phyloP scores from a whole-genome alignment of 345 rosid genomes.

The Acer yangbiense region DNA sequence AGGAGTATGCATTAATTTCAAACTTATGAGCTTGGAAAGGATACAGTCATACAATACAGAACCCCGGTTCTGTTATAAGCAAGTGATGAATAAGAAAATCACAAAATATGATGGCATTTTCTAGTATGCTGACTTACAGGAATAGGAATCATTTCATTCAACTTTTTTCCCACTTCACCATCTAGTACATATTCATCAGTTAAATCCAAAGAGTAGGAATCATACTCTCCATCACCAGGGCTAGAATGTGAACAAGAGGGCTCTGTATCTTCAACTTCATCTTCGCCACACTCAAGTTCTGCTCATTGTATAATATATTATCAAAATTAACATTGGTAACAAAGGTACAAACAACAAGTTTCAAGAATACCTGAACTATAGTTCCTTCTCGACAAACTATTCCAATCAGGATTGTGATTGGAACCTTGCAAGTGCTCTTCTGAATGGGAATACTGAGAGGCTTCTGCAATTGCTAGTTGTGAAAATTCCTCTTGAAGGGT shows the following conservation, averaged over 20 bases:
- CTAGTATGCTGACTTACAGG: slow-evolving; percentile 53
- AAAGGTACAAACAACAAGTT: slow-evolving; percentile 6
- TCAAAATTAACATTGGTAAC: slow-evolving; percentile 13
- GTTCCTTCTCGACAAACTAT: slow-evolving; percentile 35
- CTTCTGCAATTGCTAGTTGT: slow-evolving; percentile 64
- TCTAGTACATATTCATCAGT: slow-evolving; percentile 54
- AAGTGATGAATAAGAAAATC: neutral
- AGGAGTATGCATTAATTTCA: neutral
- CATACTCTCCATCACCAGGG: slow-evolving; percentile 62
- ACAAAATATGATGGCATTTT: neutral
- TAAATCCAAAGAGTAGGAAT: slow-evolving; percentile 60
- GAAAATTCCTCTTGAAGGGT: slow-evolving; percentile 87
- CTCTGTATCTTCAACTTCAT: slow-evolving; percentile 54
- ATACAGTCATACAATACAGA: neutral
- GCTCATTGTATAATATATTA: slow-evolving; percentile 30
- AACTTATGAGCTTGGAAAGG: neutral
- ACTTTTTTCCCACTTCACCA: slow-evolving; percentile 77
- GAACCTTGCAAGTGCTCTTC: slow-evolving; percentile 41
- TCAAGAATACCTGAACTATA: slow-evolving; percentile 54
- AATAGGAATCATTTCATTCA: slow-evolving; percentile 79
- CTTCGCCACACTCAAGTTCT: slow-evolving; percentile 57
- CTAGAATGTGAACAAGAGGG: slow-evolving; percentile 61
- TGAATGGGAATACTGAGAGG: slow-evolving; percentile 34
- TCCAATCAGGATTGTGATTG: slow-evolving; percentile 49
- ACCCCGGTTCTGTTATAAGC: neutral